Evolutionary conservation across 2,329 filamentous ascomycete genomes (phyloP), one percentile per base, ranked within the genome.

Genomic region (Ophiostoma angusticollis): DNA sequence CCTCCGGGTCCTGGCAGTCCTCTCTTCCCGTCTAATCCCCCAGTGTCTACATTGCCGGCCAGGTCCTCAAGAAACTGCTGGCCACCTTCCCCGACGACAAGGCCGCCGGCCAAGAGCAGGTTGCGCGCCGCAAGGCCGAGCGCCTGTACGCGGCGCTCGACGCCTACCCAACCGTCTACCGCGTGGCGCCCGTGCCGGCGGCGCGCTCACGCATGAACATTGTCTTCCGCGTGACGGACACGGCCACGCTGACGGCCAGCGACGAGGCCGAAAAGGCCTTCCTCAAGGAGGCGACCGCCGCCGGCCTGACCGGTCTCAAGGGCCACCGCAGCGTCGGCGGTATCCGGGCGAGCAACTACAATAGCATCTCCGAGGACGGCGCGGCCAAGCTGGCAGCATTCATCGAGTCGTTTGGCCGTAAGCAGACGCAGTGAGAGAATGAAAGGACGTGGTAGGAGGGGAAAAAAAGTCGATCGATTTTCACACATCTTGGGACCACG

Each of bases 141-240:
- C 56, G 82, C 23, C 76, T 96, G 39, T 96, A 98, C 54, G 65
- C 59, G 1, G 77, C 77, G 1, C 68, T 96, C 7, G 89, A 95
- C 49, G 73, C 72, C 31, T 67, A 82, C 50, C 72, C 82, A 0
- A 63, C 77, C 0, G 61, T 80, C n/a, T 96, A 93, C 63, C 68
- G 65, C 42, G 58, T 95, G 23, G 77, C 95, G 0, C 84, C 86
- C 0, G 71, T 81, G 49, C 82, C 81, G 61, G 64, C 65, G 17
- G 80, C 72, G 3, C 80, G 87, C 41, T 93, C 84, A 50, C 69
- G 85, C 40, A 94, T 96, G 82, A 96, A 96, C 61, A 83, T 96
- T 42, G 95, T 86, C 68, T 95, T 95, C 69, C 68, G 86, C 13
- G 70, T 93, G 14, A 65, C 50, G 47, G 67, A 64, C 56, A 56